A percentile compares a stretch with the other conserved stretches of the same genome.
phyloP scores from a whole-genome alignment of 176 grass and related monocot genomes.

The Puya raimondii region DNA sequence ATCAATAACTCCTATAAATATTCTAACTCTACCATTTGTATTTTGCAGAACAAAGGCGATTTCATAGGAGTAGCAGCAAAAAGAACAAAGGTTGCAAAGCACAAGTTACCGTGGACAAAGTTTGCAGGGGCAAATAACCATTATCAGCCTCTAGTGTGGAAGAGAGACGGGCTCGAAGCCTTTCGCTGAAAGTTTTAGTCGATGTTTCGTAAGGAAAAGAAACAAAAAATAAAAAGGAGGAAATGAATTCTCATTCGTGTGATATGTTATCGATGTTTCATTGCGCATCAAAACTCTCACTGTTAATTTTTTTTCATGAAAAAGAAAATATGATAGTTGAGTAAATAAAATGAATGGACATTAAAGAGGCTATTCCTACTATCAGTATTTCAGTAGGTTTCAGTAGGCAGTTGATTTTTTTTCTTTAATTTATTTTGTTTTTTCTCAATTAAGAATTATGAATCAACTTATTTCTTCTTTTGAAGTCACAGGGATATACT shows the following conservation, averaged over 20 bases:
- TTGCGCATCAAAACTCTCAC: no score
- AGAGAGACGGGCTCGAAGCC: conserved; percentile 18
- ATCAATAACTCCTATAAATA: background rate
- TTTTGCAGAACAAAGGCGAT: conserved; percentile 14
- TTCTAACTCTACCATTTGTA: background rate
- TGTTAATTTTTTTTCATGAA: no score
- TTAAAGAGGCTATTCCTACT: no score
- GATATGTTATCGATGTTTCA: background rate
- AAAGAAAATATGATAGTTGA: no score
- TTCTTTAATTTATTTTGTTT: no score
- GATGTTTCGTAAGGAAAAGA: background rate
- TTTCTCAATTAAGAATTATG: no score
- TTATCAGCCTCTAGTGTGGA: conserved; percentile 9
- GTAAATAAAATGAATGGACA: no score
- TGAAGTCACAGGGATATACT: no score
- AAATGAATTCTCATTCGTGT: background rate
- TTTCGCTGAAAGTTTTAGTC: background rate
- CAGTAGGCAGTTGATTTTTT: no score
- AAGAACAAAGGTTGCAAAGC: conserved; percentile 24
- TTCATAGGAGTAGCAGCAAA: conserved; percentile 17
- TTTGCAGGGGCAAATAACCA: conserved; percentile 15
- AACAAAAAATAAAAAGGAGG: background rate
- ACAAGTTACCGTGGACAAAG: conserved; percentile 30
- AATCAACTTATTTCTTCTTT: no score
- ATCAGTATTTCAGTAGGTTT: no score